Conservation (phyloP, 805 yeast species). For the Metschnikowia koreensis region DNA sequence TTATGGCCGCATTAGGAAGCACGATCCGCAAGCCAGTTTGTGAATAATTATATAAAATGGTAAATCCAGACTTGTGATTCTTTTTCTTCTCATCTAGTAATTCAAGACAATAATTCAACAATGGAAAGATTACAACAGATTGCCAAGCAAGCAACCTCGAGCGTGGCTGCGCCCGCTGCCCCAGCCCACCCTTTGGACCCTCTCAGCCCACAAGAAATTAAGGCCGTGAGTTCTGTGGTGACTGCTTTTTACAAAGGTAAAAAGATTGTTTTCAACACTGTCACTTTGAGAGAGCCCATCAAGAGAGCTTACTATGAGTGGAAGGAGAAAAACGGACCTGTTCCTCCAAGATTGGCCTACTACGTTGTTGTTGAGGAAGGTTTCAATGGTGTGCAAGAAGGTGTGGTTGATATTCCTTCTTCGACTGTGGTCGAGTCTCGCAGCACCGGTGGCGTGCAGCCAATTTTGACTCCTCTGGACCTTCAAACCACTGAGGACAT, state of each 20-base stretch:
- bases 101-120: not conserved
- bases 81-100: not conserved
- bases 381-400: slow-evolving; percentile 65
- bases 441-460: slow-evolving; percentile 61
- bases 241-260: slow-evolving; percentile 47
- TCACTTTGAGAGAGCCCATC: slow-evolving; percentile 69
- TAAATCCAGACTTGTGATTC: not conserved
- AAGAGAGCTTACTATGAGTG: slow-evolving; percentile 62
- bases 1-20: slow-evolving; percentile 9
- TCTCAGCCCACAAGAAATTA: slow-evolving; percentile 60
- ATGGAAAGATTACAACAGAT: slow-evolving; percentile 70
- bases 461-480: slow-evolving; percentile 71
- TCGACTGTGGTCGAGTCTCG: slow-evolving; percentile 47
- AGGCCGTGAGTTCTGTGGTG: slow-evolving; percentile 52
- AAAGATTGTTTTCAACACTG: slow-evolving; percentile 58
- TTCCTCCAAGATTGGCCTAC: slow-evolving; percentile 68
- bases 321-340: slow-evolving; percentile 59
- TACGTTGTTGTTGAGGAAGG: slow-evolving; percentile 61
- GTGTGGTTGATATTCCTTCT: slow-evolving; percentile 58
- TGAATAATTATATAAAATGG: slow-evolving; percentile 4
- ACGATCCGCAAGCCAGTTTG: slow-evolving; percentile 11
- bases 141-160: slow-evolving; percentile 59
- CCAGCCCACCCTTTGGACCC: slow-evolving; percentile 75
- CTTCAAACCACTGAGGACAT: slow-evolving; percentile 59
- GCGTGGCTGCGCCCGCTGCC: slow-evolving; percentile 50